A percentile compares a stretch with the other conserved stretches of the same genome.
phyloP scores from a whole-genome alignment of 495 filamentous ascomycete species.

The Penicillium malachiteum region DNA sequence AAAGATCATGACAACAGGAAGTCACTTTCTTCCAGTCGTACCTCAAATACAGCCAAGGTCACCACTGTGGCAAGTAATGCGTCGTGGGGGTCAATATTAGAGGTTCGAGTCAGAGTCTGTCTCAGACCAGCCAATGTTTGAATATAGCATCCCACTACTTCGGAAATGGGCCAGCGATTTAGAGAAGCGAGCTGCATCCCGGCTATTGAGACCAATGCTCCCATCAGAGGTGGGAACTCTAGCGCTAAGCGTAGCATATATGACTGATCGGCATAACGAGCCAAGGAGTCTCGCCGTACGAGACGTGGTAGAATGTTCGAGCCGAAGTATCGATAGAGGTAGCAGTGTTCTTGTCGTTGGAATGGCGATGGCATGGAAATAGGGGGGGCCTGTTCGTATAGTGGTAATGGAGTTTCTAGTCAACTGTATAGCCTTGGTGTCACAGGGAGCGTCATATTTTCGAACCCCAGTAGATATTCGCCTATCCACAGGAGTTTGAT shows the following conservation, averaged over 20 bases:
- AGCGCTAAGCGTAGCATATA: constrained; percentile 11
- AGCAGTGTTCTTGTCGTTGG: constrained; percentile 8
- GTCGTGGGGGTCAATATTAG: constrained; percentile 2
- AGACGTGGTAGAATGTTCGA: constrained; percentile 9
- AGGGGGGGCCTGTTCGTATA: background rate
- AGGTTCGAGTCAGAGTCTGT: background rate
- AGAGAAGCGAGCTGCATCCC: constrained; percentile 12
- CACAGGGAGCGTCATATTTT: too few relatives aligned
- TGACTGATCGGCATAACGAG: constrained; percentile 8
- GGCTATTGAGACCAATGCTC: constrained; percentile 12
- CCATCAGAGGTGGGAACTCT: constrained; percentile 18
- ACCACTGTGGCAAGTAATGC: constrained; percentile 10
- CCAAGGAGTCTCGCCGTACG: constrained; percentile 10
- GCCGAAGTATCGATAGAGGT: constrained; percentile 11
- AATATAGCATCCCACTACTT: constrained; percentile 10
- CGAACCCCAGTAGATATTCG: background rate
- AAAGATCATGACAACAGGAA: too few relatives aligned
- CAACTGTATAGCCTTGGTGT: background rate
- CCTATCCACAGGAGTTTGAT: background rate
- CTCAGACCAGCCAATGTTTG: constrained; percentile 5
- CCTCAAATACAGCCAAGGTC: constrained; percentile 16
- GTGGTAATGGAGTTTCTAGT: background rate
- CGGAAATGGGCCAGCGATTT: constrained; percentile 1
- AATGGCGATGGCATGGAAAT: constrained; percentile 11
- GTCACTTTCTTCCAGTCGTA: background rate